Evolutionary conservation across 78 protist species (phyloP).

Genomic region (Goniomonas avonlea): DNA sequence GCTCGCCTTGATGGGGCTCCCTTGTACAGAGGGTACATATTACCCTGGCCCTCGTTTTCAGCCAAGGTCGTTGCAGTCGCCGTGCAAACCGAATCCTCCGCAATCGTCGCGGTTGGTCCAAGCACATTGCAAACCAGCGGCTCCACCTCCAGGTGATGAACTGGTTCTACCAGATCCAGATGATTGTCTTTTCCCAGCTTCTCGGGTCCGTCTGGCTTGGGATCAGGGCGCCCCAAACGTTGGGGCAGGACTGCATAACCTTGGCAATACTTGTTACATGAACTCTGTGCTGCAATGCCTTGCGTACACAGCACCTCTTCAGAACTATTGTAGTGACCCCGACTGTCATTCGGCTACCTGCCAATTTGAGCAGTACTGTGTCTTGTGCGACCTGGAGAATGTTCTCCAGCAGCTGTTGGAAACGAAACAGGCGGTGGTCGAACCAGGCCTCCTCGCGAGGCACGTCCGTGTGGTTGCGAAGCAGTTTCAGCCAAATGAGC

Average conservation of each 20-base stretch:
- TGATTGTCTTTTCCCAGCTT: too few species aligned
- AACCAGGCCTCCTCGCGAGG: not conserved
- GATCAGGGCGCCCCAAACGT: not conserved
- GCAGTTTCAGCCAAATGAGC: too few species aligned
- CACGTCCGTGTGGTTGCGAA: too few species aligned
- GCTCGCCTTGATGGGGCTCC: too few species aligned
- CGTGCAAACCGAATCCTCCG: too few species aligned
- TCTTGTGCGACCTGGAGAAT: not conserved
- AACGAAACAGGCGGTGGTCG: not conserved
- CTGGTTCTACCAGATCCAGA: too few species aligned
- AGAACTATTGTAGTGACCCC: not conserved
- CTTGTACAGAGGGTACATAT: too few species aligned
- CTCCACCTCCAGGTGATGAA: too few species aligned
- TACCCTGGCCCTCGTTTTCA: too few species aligned
- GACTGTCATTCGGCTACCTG: not conserved
- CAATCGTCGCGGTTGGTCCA: too few species aligned
- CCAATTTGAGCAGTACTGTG: not conserved
- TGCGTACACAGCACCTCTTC: constrained; percentile 65
- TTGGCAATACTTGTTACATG: constrained; percentile 90
- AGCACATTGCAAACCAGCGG: too few species aligned
- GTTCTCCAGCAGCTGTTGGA: not conserved
- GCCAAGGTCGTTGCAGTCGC: too few species aligned
- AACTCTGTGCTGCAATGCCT: constrained; percentile 86
- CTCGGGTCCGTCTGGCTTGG: constrained; percentile 15
- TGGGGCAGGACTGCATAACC: constrained; percentile 32